These are phyloP conservation scores for Oxyria digyna DNA, from an alignment of 148 eudicot genomes.

Conservation along the genomic window DNA sequence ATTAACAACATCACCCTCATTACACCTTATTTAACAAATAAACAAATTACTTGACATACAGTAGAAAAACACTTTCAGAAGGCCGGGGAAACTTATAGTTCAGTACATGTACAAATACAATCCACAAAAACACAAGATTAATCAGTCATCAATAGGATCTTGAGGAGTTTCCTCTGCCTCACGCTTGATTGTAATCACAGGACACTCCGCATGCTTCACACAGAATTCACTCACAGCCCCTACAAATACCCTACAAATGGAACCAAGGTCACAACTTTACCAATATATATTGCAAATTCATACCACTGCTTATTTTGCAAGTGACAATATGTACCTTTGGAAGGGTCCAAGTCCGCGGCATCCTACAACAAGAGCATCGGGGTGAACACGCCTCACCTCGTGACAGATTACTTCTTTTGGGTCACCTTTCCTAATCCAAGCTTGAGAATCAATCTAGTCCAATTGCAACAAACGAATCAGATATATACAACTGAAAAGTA, in stretches of 20 bases:
- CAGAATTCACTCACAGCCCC: conserved; percentile 98
- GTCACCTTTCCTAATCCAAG: conserved; percentile 81
- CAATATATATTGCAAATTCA: not conserved
- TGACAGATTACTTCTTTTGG: conserved; percentile 79
- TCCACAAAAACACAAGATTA: not conserved
- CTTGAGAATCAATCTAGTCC: conserved; percentile 72
- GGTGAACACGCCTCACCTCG: conserved; percentile 69
- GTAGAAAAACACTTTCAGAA: not conserved
- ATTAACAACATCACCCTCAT: too few species aligned
- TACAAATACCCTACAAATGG: conserved; percentile 71
- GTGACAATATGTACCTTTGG: conserved; percentile 43
- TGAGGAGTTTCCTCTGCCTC: conserved; percentile 63
- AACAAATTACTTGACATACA: not conserved
- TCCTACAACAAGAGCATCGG: conserved; percentile 86
- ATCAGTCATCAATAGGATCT: conserved; percentile 86
- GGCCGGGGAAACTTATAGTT: not conserved
- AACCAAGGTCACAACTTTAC: not conserved
- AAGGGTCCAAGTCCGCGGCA: conserved; percentile 97
- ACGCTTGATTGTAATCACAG: conserved; percentile 85
- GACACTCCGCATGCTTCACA: conserved; percentile 93
- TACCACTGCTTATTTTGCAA: not conserved
- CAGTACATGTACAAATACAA: not conserved
- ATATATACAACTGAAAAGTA: not conserved
- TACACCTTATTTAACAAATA: not conserved
- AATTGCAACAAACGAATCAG: not conserved